phyloP scores from a whole-genome alignment of 371 early-diverging fungal genomes.

The Mucor racemosus region DNA sequence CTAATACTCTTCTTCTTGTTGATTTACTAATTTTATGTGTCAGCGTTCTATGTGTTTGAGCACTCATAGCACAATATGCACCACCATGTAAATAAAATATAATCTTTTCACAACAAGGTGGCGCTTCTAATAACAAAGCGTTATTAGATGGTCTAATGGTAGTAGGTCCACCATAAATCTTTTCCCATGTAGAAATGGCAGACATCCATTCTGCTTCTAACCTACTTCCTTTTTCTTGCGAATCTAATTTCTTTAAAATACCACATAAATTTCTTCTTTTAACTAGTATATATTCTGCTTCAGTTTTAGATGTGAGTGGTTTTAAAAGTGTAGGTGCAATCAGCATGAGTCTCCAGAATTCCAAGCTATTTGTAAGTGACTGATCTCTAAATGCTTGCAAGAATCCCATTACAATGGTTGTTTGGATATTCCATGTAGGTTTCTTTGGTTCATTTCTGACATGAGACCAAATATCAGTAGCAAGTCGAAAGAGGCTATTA shows the following conservation, averaged over 20 bases:
- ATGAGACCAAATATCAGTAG: constrained; percentile 34
- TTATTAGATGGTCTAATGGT: neutral
- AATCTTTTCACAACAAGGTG: constrained; percentile 47
- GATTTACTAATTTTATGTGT: constrained; percentile 60
- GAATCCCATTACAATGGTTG: constrained; percentile 39
- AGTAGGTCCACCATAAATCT: constrained; percentile 20
- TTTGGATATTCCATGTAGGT: constrained; percentile 48
- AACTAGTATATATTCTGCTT: constrained; percentile 31
- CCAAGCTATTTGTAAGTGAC: constrained; percentile 32
- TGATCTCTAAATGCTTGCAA: constrained; percentile 44
- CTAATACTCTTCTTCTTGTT: constrained; percentile 53
- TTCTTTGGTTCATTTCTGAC: constrained; percentile 33
- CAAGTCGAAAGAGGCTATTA: constrained; percentile 20
- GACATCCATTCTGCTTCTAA: constrained; percentile 47
- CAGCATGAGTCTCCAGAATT: constrained; percentile 41
- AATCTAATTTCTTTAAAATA: constrained; percentile 30
- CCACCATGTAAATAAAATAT: constrained; percentile 73
- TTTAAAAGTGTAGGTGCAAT: constrained; percentile 31
- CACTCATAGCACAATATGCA: constrained; percentile 66
- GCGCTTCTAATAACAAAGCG: constrained; percentile 4
- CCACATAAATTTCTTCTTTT: constrained; percentile 29
- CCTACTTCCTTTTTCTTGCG: constrained; percentile 29
- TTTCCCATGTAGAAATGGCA: constrained; percentile 32
- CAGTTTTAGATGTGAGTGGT: constrained; percentile 33
- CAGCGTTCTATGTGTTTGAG: constrained; percentile 61